phyloP scores from a whole-genome alignment of 345 rosid genomes.

The Brassica nigra region DNA sequence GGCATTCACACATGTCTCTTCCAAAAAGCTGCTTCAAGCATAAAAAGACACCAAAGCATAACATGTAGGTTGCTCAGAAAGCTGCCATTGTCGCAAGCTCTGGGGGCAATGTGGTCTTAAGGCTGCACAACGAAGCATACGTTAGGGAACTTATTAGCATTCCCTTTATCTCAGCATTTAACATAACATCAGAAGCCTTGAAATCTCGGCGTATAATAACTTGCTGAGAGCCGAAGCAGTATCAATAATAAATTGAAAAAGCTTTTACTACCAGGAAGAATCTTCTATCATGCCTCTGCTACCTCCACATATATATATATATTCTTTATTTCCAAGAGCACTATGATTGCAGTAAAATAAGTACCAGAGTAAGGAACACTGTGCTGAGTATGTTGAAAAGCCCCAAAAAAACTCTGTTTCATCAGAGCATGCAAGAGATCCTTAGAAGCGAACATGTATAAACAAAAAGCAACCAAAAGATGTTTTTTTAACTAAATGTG shows the following conservation, averaged over 20 bases:
- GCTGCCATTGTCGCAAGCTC: not conserved
- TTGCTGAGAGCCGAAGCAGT: not conserved
- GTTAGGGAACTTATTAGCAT: not conserved
- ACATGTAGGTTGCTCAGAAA: not conserved
- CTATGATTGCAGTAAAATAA: too few species aligned
- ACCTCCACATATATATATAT: too few species aligned
- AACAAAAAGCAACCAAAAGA: too few species aligned
- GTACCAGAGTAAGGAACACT: not conserved
- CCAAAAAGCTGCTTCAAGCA: not conserved
- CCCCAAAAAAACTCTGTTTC: too few species aligned
- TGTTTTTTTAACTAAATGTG: too few species aligned
- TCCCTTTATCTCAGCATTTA: not conserved
- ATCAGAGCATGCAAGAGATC: too few species aligned
- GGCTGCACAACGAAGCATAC: not conserved
- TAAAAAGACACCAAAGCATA: not conserved
- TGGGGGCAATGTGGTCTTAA: not conserved
- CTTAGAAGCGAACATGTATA: too few species aligned
- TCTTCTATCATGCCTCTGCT: too few species aligned
- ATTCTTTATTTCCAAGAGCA: too few species aligned
- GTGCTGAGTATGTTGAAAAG: not conserved
- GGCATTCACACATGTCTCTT: not conserved
- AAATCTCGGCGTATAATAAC: not conserved
- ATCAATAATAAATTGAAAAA: not conserved
- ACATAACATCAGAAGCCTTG: not conserved
- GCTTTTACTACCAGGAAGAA: too few species aligned